Conservation (phyloP, 495 filamentous ascomycete species). For the Aspergillus kassunensis region DNA sequence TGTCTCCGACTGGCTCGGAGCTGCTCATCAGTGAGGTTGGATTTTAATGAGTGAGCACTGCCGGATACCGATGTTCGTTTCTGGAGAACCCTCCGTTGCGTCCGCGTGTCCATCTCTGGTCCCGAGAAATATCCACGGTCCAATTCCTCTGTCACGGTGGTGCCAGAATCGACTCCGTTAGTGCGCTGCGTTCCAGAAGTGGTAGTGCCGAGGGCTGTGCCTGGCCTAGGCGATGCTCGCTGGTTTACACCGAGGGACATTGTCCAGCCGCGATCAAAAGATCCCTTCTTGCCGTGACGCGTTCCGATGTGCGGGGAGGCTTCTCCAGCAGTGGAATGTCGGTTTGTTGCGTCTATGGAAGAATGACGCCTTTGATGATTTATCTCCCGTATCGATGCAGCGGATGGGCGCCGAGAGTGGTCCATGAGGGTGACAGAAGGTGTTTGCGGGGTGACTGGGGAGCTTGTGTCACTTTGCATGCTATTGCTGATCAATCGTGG, state of each 20-base stretch:
- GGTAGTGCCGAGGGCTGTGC: slow-evolving; percentile 31
- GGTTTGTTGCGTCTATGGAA: slow-evolving; percentile 63
- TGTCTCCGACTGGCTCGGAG: slow-evolving; percentile 59
- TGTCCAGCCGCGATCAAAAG: slow-evolving; percentile 89
- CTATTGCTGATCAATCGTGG: slow-evolving; percentile 30
- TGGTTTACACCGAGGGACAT: slow-evolving; percentile 50
- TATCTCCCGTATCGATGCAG: slow-evolving; percentile 78
- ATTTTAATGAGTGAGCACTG: slow-evolving; percentile 55
- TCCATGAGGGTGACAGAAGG: slow-evolving; percentile 41
- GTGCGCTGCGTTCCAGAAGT: slow-evolving; percentile 17
- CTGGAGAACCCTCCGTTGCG: slow-evolving; percentile 68
- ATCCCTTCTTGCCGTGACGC: slow-evolving; percentile 75
- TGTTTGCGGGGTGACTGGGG: slow-evolving; percentile 30
- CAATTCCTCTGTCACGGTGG: slow-evolving; percentile 50
- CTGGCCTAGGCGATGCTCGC: slow-evolving; percentile 29
- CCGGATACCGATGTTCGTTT: slow-evolving; percentile 62
- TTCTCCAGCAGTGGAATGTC: slow-evolving; percentile 30
- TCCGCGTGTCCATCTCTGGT: slow-evolving; percentile 71
- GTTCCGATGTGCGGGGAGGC: slow-evolving; percentile 16
- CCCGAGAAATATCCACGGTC: slow-evolving; percentile 95
- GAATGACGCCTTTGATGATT: slow-evolving; percentile 87
- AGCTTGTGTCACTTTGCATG: slow-evolving; percentile 26
- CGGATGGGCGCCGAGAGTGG: slow-evolving; percentile 62
- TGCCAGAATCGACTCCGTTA: slow-evolving; percentile 26
- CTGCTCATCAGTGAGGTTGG: slow-evolving; percentile 69